These are phyloP conservation scores for Avena insularis DNA, from an alignment of 176 grass and related monocot genomes.

Conservation along the genomic window DNA sequence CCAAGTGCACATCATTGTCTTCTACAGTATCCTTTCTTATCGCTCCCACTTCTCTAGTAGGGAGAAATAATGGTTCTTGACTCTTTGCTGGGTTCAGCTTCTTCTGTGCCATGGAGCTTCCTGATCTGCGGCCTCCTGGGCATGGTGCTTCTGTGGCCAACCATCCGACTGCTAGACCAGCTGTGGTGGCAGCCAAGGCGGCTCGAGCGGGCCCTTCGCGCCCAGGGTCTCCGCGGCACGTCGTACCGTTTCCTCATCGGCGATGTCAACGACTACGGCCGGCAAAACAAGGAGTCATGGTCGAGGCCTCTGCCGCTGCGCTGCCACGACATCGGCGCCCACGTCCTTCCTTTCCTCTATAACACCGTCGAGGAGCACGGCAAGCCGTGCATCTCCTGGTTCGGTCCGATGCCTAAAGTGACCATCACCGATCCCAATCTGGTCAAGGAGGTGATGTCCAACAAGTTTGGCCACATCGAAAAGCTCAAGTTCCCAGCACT, in stretches of 20 bases:
- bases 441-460: conserved; percentile 53
- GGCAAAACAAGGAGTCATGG: conserved; percentile 31
- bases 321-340: conserved; percentile 52
- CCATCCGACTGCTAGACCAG: conserved; percentile 33
- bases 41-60: not conserved
- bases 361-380: conserved; percentile 46
- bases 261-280: conserved; percentile 36
- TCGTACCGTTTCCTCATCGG: conserved; percentile 55
- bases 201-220: conserved; percentile 43
- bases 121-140: conserved; percentile 29
- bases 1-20: not conserved
- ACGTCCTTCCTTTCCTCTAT: conserved; percentile 39
- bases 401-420: conserved; percentile 53
- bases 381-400: conserved; percentile 62
- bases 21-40: not conserved
- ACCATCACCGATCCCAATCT: conserved; percentile 51
- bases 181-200: conserved; percentile 57
- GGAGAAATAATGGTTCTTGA: conserved; percentile 34
- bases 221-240: conserved; percentile 57
- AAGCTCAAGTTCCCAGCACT: conserved; percentile 33
- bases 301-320: conserved; percentile 44
- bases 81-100: not conserved
- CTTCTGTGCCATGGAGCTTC: conserved; percentile 38
- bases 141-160: conserved; percentile 37
- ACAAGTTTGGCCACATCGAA: conserved; percentile 57